phyloP scores from a whole-genome alignment of 305 asterid species.

The Fraxinus baroniana region DNA sequence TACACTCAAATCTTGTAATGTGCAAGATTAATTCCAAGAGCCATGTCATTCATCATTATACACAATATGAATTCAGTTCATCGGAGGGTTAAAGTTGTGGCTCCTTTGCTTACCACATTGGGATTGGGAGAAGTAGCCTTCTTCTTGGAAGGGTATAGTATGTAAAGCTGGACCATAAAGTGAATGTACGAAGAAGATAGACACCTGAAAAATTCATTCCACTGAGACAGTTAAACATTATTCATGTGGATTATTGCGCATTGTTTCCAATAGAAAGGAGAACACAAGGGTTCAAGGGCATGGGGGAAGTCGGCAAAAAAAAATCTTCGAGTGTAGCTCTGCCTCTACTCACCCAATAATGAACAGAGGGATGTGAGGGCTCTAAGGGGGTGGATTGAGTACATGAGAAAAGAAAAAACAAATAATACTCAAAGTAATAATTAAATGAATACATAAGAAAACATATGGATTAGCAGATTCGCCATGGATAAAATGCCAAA shows the following conservation, averaged over 20 bases:
- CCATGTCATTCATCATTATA: conserved; percentile 23
- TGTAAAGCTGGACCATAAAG: conserved; percentile 64
- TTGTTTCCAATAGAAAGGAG: background rate
- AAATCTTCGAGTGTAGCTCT: no score
- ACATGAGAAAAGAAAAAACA: no score
- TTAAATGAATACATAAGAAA: no score
- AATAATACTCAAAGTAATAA: no score
- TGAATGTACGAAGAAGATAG: conserved; percentile 56
- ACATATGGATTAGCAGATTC: no score
- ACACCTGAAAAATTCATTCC: conserved; percentile 42
- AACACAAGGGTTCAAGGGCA: background rate
- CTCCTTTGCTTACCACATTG: conserved; percentile 39
- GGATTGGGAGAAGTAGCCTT: conserved; percentile 16
- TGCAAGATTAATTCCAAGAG: background rate
- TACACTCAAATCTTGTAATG: background rate
- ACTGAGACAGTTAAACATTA: background rate
- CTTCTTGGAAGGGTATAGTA: conserved; percentile 46
- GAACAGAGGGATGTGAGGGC: no score
- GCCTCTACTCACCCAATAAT: no score
- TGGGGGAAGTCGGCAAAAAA: no score
- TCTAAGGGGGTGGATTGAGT: no score
- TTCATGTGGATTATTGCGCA: background rate
- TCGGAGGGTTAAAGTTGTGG: conserved; percentile 43
- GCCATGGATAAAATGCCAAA: no score
- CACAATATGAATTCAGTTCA: conserved; percentile 30